phyloP scores from a whole-genome alignment of 2,329 filamentous ascomycete genomes.

The Falciphora oryzae region DNA sequence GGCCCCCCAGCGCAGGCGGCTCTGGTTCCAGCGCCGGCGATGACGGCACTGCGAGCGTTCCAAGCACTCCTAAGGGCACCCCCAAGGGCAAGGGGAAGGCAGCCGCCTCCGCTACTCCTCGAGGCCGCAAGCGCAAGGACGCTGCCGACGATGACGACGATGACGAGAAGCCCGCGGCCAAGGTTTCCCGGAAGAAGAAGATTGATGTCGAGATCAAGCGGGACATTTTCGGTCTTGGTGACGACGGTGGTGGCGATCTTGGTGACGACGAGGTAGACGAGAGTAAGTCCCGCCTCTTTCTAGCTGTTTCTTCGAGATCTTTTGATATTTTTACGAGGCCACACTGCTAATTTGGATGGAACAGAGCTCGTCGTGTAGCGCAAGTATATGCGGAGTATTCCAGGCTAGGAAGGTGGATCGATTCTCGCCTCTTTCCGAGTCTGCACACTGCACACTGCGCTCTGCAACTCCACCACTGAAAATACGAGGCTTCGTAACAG shows the following conservation, averaged over 20 bases:
- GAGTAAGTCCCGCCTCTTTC: neutral
- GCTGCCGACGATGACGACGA: neutral
- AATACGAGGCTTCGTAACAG: too few relatives aligned
- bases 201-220: neutral
- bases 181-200: neutral
- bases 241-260: neutral
- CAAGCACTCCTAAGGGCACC: neutral
- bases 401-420: neutral
- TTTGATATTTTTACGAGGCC: neutral
- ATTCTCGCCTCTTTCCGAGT: neutral
- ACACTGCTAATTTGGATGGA: neutral
- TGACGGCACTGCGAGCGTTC: neutral
- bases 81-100: constrained; percentile 3
- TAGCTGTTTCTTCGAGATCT: neutral
- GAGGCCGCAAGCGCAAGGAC: constrained; percentile 4
- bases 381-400: neutral
- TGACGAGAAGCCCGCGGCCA: neutral
- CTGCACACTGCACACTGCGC: neutral
- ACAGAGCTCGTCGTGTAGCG: neutral
- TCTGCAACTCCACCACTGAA: too few relatives aligned
- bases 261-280: neutral
- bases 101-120: neutral
- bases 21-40: too few relatives aligned
- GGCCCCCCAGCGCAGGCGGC: neutral
- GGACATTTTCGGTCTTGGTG: neutral